Base-by-base conservation (phyloP, 116 monocot genomes). In the Iris pallida region DNA sequence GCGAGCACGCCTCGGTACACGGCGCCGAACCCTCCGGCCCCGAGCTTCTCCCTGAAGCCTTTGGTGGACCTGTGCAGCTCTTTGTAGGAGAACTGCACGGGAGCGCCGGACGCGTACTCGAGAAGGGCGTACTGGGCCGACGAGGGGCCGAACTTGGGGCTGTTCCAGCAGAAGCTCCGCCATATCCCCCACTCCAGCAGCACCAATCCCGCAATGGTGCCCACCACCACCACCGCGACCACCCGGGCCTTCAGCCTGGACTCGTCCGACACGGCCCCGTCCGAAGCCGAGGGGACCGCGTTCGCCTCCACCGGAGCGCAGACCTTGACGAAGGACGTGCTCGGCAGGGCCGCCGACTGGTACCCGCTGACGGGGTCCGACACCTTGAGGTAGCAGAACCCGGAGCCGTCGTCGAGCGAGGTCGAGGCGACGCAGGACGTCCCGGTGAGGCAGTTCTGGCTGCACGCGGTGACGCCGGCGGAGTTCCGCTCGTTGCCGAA, bases 21-120 rank as follows among this genome's bases (percentile, higher is more conserved):
- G 16, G 89, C 86, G 1, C 93, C 93, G 68, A 93, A 93, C 8
- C 93, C 93, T 9, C 93, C 93, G 4, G 76, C 82, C 10, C 93
- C 93, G 10, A 93, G 86, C 76, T 76, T 89, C 71, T 89, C 89
- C 47, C 80, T 84, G 69, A 93, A 93, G 6, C 82, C 80, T 46
- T 87, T 93, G 4, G 89, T 93, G 2, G 84, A 74, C 3, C 78
- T 73, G 51, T 84, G 78, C 63, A 93, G 57, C 64, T 93, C 89
- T 13, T 67, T 80, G 52, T 82, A 93, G 0, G 86, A 78, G 73
- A 93, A 93, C 69, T 93, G 93, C 45, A 89, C 84, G 0, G 93
- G 89, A 42, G 89, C 93, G 41, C 89, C 89, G 40, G 93, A 93
- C 0, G 89, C 89, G 45, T 93, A 89, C 61, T 89, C 89, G 2